phyloP scores from a whole-genome alignment of 2,329 filamentous ascomycete species.

The Fusarium sp. region DNA sequence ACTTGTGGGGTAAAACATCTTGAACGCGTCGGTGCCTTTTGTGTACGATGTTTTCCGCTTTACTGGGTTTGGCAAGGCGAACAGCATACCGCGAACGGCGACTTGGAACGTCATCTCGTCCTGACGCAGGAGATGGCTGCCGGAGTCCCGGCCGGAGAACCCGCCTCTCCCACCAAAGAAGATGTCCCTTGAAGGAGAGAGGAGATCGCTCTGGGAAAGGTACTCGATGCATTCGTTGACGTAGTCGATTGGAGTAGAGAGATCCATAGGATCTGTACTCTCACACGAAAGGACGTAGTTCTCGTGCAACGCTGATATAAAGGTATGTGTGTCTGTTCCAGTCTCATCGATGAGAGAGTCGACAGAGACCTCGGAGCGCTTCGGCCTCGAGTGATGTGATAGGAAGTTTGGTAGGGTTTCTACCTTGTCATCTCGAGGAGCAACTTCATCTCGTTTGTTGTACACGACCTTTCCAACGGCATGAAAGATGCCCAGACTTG shows the following conservation, averaged over 20 bases:
- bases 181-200: slow-evolving; percentile 78
- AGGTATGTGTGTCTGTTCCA: slow-evolving; percentile 91
- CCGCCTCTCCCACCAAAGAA: slow-evolving; percentile 74
- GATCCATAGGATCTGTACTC: slow-evolving; percentile 60
- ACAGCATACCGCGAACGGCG: slow-evolving; percentile 86
- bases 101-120: slow-evolving; percentile 96
- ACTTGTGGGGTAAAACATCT: slow-evolving; percentile 93
- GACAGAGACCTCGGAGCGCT: slow-evolving; percentile 73
- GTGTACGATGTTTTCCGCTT: slow-evolving; percentile 69
- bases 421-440: slow-evolving; percentile 54
- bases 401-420: slow-evolving; percentile 72
- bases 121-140: slow-evolving; percentile 83
- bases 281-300: slow-evolving; percentile 92
- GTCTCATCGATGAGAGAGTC: slow-evolving; percentile 91
- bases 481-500: slow-evolving; percentile 93
- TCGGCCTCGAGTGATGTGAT: slow-evolving; percentile 67
- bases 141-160: slow-evolving; percentile 65
- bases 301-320: slow-evolving; percentile 90
- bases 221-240: slow-evolving; percentile 88
- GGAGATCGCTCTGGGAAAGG: slow-evolving; percentile 87
- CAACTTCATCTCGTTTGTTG: slow-evolving; percentile 82
- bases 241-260: slow-evolving; percentile 76
- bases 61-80: slow-evolving; percentile 87
- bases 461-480: slow-evolving; percentile 96
- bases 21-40: slow-evolving; percentile 73